These are phyloP conservation scores for Sonneratia caseolaris DNA, from an alignment of 345 rosid species.

Conservation along the genomic window DNA sequence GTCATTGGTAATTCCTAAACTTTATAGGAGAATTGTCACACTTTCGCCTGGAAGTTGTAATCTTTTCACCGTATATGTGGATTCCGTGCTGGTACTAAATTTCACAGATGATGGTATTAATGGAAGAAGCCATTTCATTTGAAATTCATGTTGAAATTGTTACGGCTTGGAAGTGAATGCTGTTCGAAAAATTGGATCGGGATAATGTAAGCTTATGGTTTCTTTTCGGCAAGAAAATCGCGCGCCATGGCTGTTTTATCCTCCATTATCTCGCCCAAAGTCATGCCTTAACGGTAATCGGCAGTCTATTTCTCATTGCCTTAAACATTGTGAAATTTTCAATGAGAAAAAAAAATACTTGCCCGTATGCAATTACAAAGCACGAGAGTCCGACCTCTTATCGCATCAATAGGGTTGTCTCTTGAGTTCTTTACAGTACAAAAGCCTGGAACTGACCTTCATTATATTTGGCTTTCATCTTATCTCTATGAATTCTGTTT, in stretches of 20 bases:
- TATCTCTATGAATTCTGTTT: conserved; percentile 7
- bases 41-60: neutral
- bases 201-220: neutral
- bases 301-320: neutral
- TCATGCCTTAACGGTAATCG: neutral
- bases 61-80: neutral
- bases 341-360: neutral
- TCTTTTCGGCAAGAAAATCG: neutral
- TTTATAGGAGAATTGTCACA: neutral
- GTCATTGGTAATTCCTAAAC: neutral
- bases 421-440: neutral
- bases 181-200: neutral
- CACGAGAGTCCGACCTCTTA: neutral
- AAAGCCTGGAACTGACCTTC: neutral
- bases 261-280: neutral
- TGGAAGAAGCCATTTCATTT: neutral
- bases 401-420: neutral
- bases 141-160: neutral
- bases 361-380: no score
- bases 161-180: neutral
- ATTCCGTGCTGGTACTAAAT: neutral
- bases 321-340: neutral
- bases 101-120: neutral
- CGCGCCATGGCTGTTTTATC: neutral
- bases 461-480: neutral